Evolutionary conservation across 805 yeast species (phyloP), one percentile per base, ranked within the genome.

Genomic region (Candida ponderosae): DNA sequence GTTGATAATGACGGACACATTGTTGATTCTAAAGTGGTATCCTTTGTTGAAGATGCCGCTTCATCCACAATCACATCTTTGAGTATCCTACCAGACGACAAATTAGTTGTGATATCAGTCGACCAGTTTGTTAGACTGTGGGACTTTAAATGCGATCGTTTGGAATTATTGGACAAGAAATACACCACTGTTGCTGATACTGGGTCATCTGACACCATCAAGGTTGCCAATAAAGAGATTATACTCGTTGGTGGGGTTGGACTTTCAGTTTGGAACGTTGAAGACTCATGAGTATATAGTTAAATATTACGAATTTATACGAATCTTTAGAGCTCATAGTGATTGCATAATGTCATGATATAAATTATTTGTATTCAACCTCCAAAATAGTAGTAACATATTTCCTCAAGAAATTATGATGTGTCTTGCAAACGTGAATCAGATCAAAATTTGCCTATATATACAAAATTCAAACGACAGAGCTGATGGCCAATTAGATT

Each of bases 111-210:
- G 1, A 74, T 83, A 0, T 81, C 96, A 0, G 95, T 87, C 4
- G 98, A 93, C 50, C 98, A 93, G 56, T 66, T 76, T 5, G 63
- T 85, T 0, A 67, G 81, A 37, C 35, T 70, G 5, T 89, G 97
- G 97, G 41, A 57, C 4, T 43, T 65, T 5, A 38, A 49, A 1
- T 47, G 45, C 0, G 46, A 43, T 1, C 32, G 40, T 4, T 38
- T 75, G 21, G 39, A 33, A 4, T 40, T 68, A 18, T 6, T 56
- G 1, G 66, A 68, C 8, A 63, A 70, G 1, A 56, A 56, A 32
- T 84, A 81, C 56, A 85, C 96, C 2, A 80, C 95, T 0, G 76
- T 88, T 27, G 95, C 97, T 0, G 98, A 90, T 51, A 86, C 96
- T 0, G 97, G 96, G 0, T 78, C 87, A 33, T 58, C 78, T 21